Base-by-base conservation (phyloP, 768 basidiomycete species). In the Pisolithus sp. region DNA sequence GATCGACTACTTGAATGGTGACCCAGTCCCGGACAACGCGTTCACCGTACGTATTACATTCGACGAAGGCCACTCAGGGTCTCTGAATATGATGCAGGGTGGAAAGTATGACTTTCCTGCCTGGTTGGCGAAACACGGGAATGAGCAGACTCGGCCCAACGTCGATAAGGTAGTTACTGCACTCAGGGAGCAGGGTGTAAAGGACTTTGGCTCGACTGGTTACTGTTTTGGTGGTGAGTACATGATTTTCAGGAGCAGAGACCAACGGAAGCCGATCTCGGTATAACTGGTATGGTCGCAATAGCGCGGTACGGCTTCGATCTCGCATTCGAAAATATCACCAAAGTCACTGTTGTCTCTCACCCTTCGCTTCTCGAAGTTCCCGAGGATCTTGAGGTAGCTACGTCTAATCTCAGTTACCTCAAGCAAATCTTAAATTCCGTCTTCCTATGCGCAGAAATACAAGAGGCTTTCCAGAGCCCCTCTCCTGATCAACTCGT, bases 401-500 rank as follows among this genome's bases (percentile, higher is more conserved):
- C 61, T 56, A 5, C 4, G 5, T 40, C 47, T 37, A 5, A 10
- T 54, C 15, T 23, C 24, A 6, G 37, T 37, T 39, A 13, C 15
- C 41, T 17, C 31, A 53, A 1, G 30, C 21, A 3, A 23, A 49
- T 31, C 48, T 37, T 6, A 9, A 28, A 7, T 47, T 13, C 15
- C 18, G 7, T 54, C 24, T 42, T n/a, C 43, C 26, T 18, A 9
- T 9, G 12, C 18, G 38, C 54, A 82, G 84, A 77, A 70, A 73
- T 80, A 80, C 63, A 57, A 67, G 42, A 50, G 59, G 2, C 57
- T 46, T 10, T 70, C 82, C 28, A 75, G 75, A 43, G 74, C 74
- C 1, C 82, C 85, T 20, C 71, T 87, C 24, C 74, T 89, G 37
- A 82, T 86, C 68, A 86, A 86, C 71, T 79, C 78, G 40, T 85